These are phyloP conservation scores for Penicillium sp. DNA, from an alignment of 2,329 filamentous ascomycete genomes.

Conservation along the genomic window DNA sequence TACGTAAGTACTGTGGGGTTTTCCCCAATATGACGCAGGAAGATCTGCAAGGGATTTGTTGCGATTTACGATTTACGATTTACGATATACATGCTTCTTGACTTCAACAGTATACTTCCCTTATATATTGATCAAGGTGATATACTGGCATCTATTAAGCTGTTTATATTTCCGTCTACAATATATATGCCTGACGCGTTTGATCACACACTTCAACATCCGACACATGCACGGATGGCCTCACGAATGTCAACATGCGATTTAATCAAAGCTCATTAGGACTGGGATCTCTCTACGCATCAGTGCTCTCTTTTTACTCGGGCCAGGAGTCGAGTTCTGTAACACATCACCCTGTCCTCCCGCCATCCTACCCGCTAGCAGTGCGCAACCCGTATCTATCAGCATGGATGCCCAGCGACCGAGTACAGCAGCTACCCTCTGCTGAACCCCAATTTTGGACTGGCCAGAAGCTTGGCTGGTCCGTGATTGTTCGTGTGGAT, in stretches of 20 bases:
- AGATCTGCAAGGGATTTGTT: not conserved
- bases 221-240: not conserved
- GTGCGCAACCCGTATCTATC: conserved; percentile 47
- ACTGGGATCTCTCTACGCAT: conserved; percentile 24
- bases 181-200: not conserved
- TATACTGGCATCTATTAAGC: not conserved
- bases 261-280: conserved; percentile 18
- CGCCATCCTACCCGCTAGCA: conserved; percentile 46
- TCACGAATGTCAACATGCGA: conserved; percentile 7
- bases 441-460: conserved; percentile 46
- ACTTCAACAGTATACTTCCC: not conserved
- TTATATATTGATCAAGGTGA: not conserved
- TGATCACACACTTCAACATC: not conserved
- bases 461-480: conserved; percentile 43
- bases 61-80: no score
- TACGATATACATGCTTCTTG: not conserved
- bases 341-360: conserved; percentile 29
- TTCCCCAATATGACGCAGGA: conserved; percentile 1
- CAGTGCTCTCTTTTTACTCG: conserved; percentile 16
- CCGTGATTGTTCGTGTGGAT: conserved; percentile 43
- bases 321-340: conserved; percentile 10
- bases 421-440: conserved; percentile 37
- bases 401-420: conserved; percentile 45
- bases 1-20: not conserved
- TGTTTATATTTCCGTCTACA: not conserved